These are phyloP conservation scores for Neonectria hederae DNA, from an alignment of 2,329 filamentous ascomycete species.

Conservation along the genomic window DNA sequence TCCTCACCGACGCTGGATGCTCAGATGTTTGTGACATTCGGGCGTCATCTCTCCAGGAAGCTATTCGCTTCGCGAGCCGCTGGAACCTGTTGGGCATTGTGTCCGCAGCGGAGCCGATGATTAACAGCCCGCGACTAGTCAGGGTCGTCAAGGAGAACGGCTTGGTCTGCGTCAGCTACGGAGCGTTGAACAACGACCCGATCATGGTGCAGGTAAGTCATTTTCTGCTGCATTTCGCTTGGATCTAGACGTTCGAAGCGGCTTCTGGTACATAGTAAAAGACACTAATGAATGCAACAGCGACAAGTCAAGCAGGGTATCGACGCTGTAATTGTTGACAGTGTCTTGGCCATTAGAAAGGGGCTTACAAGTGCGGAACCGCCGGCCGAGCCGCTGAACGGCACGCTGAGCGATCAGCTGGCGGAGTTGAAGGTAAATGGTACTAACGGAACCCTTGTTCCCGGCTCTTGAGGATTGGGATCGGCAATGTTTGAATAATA, in stretches of 20 bases:
- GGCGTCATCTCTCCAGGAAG: conserved; percentile 92
- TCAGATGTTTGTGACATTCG: conserved; percentile 85
- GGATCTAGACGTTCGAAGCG: not conserved
- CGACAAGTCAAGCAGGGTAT: conserved; percentile 94
- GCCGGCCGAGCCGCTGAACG: conserved; percentile 25
- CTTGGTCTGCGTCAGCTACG: conserved; percentile 94
- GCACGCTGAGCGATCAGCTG: conserved; percentile 32
- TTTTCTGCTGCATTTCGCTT: not conserved
- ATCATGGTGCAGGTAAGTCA: conserved; percentile 80
- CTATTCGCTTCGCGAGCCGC: conserved; percentile 89
- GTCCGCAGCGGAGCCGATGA: conserved; percentile 85
- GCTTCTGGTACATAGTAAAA: not conserved
- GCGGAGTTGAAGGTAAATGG: conserved; percentile 37
- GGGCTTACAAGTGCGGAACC: conserved; percentile 70
- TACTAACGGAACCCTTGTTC: conserved; percentile 5
- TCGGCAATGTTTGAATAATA: conserved; percentile 1
- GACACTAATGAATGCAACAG: conserved; percentile 53
- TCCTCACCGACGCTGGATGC: conserved; percentile 90
- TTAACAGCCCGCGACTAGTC: conserved; percentile 88
- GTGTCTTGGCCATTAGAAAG: conserved; percentile 90
- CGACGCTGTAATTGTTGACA: conserved; percentile 97
- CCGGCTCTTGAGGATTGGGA: conserved; percentile 15
- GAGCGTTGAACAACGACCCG: conserved; percentile 87
- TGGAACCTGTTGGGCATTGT: conserved; percentile 97
- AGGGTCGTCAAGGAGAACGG: conserved; percentile 94